phyloP scores from a whole-genome alignment of 805 yeast species.

The Yarrowia divulgata region DNA sequence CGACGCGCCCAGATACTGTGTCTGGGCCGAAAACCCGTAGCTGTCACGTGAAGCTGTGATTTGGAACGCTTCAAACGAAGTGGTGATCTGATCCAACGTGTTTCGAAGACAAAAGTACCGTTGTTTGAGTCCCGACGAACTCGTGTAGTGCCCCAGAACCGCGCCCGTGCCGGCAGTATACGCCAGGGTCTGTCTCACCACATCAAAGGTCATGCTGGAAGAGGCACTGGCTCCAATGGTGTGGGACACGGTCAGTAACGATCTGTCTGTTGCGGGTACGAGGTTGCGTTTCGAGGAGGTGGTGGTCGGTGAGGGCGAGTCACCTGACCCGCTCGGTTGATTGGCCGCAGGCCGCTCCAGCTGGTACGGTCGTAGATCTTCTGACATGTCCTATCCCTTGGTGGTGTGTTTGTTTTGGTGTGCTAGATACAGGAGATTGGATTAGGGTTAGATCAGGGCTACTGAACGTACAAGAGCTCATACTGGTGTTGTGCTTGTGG shows the following conservation, averaged over 20 bases:
- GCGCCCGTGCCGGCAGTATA: slow-evolving; percentile 49
- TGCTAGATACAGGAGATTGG: slow-evolving; percentile 17
- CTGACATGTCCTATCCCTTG: slow-evolving; percentile 20
- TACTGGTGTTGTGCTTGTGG: no score
- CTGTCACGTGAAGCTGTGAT: slow-evolving; percentile 12
- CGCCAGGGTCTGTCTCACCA: slow-evolving; percentile 42
- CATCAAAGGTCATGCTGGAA: slow-evolving; percentile 7
- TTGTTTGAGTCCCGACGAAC: slow-evolving; percentile 4
- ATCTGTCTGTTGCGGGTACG: slow-evolving; percentile 19
- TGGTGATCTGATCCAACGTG: slow-evolving; percentile 7
- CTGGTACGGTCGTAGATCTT: slow-evolving; percentile 27
- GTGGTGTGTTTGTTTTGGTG: not conserved
- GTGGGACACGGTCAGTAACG: slow-evolving; percentile 4
- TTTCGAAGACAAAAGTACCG: slow-evolving; percentile 17
- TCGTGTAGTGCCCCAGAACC: slow-evolving; percentile 40
- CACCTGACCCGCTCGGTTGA: not conserved
- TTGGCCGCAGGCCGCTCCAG: slow-evolving; percentile 14
- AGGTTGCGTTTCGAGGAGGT: slow-evolving; percentile 13
- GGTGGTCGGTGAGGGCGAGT: not conserved
- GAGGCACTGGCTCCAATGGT: slow-evolving; percentile 38
- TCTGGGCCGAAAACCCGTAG: slow-evolving; percentile 13
- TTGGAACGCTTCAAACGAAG: slow-evolving; percentile 28
- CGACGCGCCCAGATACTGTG: slow-evolving; percentile 16
- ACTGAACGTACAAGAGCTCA: no score
- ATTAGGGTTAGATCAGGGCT: slow-evolving; percentile 19